Percentiles rank a stretch among this genome's conserved stretches.
phyloP scores from a whole-genome alignment of 768 basidiomycete species.

The Coprinellus micaceus region DNA sequence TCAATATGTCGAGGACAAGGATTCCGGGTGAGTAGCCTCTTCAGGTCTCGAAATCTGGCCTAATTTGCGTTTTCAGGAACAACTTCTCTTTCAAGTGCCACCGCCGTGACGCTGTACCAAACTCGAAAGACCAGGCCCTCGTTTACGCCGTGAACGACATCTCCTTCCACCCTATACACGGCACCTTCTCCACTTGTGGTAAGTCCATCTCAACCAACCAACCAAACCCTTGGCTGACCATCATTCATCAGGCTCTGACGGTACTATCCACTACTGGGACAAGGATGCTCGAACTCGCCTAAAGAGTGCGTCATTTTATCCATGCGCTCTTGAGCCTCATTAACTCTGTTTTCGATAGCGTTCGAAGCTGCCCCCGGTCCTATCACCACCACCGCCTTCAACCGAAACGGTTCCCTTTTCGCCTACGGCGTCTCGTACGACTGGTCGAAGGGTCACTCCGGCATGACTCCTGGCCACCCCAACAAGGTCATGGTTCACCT shows the following conservation, averaged over 20 bases:
- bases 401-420: slow-evolving; percentile 83
- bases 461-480: slow-evolving; percentile 65
- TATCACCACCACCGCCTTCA: slow-evolving; percentile 79
- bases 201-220: too few relatives aligned
- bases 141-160: slow-evolving; percentile 87
- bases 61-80: slow-evolving; percentile 37
- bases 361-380: slow-evolving; percentile 76
- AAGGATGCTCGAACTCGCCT: slow-evolving; percentile 88
- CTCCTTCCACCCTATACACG: slow-evolving; percentile 78
- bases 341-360: slow-evolving; percentile 33
- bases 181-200: slow-evolving; percentile 83
- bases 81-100: slow-evolving; percentile 92
- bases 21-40: slow-evolving; percentile 48
- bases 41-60: background rate
- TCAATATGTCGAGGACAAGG: slow-evolving; percentile 89
- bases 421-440: slow-evolving; percentile 93
- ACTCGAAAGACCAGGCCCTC: slow-evolving; percentile 59
- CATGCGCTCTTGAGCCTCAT: background rate
- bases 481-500: slow-evolving; percentile 85
- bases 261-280: slow-evolving; percentile 92
- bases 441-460: slow-evolving; percentile 90
- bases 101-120: slow-evolving; percentile 54
- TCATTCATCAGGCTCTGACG: slow-evolving; percentile 59
- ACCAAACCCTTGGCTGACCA: slow-evolving; percentile 1
- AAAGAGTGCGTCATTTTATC: slow-evolving; percentile 59